Base-by-base conservation (phyloP, 192 early-diverging fungal genomes). In the Kappamyces sp. region DNA sequence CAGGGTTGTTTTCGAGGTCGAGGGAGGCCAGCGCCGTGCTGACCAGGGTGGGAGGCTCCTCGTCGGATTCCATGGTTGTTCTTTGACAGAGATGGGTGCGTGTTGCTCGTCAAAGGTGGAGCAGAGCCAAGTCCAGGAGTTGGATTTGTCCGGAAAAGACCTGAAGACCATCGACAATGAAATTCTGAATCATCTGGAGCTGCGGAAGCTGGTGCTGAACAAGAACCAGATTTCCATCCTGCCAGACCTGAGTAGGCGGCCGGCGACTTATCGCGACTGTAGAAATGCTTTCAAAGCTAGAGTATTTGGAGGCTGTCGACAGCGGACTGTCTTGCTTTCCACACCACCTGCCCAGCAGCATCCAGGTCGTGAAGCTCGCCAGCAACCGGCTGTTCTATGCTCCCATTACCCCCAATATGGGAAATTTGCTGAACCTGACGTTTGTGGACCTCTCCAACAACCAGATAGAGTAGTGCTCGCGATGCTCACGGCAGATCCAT, bases 301-400 rank as follows among this genome's bases (percentile, higher is more conserved):
- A 70, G 23, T 49, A 48, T 31, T 48, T 78, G 34, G 63, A 77
- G 39, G 66, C 76, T 47, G 64, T 67, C 4, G 47, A 70, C 40
- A 78, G 76, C 61, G 63, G 64, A 40, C 59, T 78, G 48, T 77
- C 66, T 40, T 77, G 61, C 64, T 78, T 78, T 68, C 74, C 76
- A 10, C 62, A 63, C 15, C 23, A 44, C 8, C 49, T 78, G 3
- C 76, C 76, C n/a, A 55, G 43, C 8, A 49, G 55, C 23, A 38
- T 78, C 33, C 23, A 23, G 23, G 52, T 64, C 13, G 68, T 68
- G 41, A 52, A 74, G 37, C 34, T 72, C 41, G 76, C 76, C n/a
- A 55, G 72, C 49, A 78, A 78, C 51, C 51, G 76, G 31, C 65
- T 78, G 2, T 78, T 78, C 60, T 76, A 68, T 47, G 70, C 65